A percentile compares a stretch with the other conserved stretches of the same genome.
Evolutionary conservation across 441 rosid species (phyloP).

Genomic region (Gossypium lobatum): DNA sequence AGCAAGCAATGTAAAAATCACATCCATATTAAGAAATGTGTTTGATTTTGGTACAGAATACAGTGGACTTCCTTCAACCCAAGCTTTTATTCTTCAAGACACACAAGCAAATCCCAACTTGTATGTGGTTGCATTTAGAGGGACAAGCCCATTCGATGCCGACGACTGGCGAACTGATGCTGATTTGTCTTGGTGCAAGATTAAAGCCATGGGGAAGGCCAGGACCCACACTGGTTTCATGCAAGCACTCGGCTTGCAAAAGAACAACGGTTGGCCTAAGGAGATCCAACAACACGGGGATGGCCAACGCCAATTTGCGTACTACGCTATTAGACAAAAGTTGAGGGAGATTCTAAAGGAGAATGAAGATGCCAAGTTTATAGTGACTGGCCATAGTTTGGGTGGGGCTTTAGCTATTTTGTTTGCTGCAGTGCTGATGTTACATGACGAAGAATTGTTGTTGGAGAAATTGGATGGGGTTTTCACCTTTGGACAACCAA

Average conservation of each 20-base stretch:
- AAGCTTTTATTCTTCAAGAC: constrained; percentile 52
- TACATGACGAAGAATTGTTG: constrained; percentile 48
- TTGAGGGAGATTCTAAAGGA: constrained; percentile 33
- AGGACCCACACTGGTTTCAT: constrained; percentile 59
- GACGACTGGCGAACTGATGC: constrained; percentile 52
- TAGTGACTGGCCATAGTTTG: constrained; percentile 78
- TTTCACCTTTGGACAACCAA: constrained; percentile 84
- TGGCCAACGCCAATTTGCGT: constrained; percentile 35
- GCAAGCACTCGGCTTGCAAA: constrained; percentile 76
- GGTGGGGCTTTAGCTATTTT: constrained; percentile 74
- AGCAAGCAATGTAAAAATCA: too few relatives aligned
- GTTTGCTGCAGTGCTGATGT: constrained; percentile 40
- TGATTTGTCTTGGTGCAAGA: constrained; percentile 62
- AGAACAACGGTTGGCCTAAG: constrained; percentile 43
- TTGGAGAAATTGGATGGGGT: constrained; percentile 61
- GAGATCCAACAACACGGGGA: constrained; percentile 10
- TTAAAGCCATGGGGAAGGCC: constrained; percentile 37
- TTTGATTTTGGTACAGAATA: constrained; percentile 26
- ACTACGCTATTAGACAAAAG: constrained; percentile 39
- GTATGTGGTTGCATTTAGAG: constrained; percentile 61
- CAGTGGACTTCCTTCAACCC: constrained; percentile 36
- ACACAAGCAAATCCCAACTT: constrained; percentile 35
- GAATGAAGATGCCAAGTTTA: constrained; percentile 39
- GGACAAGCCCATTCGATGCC: constrained; percentile 65
- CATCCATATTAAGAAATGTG: too few relatives aligned